Base-by-base conservation (phyloP, 345 rosid species). In the Mallotus nudiflorus region DNA sequence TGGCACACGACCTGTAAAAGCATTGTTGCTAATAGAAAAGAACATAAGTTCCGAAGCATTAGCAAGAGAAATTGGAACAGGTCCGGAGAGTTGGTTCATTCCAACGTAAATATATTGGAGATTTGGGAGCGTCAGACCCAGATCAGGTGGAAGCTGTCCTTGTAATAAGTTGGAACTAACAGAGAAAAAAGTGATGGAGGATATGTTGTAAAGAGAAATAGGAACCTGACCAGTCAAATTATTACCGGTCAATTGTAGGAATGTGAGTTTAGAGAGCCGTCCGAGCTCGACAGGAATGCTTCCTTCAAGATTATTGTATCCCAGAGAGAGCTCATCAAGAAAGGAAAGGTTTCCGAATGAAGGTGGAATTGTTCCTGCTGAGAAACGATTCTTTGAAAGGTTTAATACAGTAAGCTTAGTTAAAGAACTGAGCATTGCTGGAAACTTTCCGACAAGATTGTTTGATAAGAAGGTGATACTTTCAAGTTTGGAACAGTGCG, bases 331-430 rank as follows among this genome's bases (percentile, higher is more conserved):
- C 0, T 0, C 1, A 10, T 1, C 1, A n/a, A 74, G 67, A 2
- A 19, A 39, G 19, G 73, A 68, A 0, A 67, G 33, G 24, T 74
- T 74, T 4, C 70, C 66, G 0, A 75, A n/a, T 2, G 73, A 75
- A 9, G 9, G 13, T 12, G 79, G 79, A 16, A 75, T 35, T 0
- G n/a, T 16, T 46, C 74, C 70, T 14, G 35, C 70, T 14, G 25
- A 46, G 3, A 75, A 58, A 3, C 46, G 10, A 14, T 75, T 75
- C 45, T 1, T 0, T 0, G 0, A 0, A n/a, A 75, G 16, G 6
- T 0, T 0, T 39, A 75, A 15, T 0, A 0, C 0, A 0, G 5
- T 0, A 0, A 75, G 70, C 39, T 55, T 69, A 2, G 20, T 0
- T 2, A 69, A 56, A 11, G 65, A 62, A 2, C 70, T 46, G 18